These are phyloP conservation scores for Fraxinus albicans DNA, from an alignment of 305 asterid genomes.

Conservation along the genomic window DNA sequence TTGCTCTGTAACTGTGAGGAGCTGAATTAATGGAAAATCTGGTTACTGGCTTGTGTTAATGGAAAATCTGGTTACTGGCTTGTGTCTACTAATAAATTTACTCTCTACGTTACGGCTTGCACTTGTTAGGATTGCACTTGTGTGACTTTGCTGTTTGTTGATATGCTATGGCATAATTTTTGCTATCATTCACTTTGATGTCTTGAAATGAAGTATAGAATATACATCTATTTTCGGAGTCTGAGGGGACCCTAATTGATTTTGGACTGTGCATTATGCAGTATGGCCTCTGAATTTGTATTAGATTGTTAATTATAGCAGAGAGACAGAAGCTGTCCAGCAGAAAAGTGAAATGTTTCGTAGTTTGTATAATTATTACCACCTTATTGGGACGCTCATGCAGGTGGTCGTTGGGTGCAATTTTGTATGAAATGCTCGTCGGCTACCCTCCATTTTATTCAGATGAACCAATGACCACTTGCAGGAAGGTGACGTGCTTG, in stretches of 20 bases:
- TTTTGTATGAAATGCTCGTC: conserved; percentile 94
- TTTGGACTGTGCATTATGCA: background rate
- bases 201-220: background rate
- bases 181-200: too few species aligned
- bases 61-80: too few species aligned
- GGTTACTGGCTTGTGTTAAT: too few species aligned
- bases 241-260: background rate
- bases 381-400: background rate
- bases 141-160: too few species aligned
- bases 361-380: background rate
- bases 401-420: conserved; percentile 99
- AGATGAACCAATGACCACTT: conserved; percentile 88
- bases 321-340: background rate
- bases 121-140: too few species aligned
- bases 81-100: too few species aligned
- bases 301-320: background rate
- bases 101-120: too few species aligned
- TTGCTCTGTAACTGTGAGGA: too few species aligned
- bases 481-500: conserved; percentile 69
- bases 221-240: background rate
- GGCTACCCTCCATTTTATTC: conserved; percentile 96
- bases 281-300: background rate
- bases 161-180: too few species aligned
- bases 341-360: background rate
- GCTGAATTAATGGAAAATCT: too few species aligned